phyloP scores from a whole-genome alignment of 2,329 filamentous ascomycete genomes.

The Drechslerella dactyloides region DNA sequence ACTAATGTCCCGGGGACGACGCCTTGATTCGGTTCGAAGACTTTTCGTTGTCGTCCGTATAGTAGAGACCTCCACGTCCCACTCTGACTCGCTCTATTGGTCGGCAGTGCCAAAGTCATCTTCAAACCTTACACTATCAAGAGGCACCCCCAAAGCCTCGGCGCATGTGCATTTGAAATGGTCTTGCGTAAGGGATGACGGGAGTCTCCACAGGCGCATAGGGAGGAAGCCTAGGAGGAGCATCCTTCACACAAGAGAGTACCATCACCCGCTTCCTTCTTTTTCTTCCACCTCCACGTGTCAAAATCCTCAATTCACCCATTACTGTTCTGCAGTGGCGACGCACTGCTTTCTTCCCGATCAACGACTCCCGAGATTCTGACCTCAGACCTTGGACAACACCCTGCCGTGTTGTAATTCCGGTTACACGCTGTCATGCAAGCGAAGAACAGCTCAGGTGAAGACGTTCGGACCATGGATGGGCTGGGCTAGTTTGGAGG shows the following conservation, averaged over 20 bases:
- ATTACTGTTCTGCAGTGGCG: neutral
- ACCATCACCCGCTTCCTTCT: neutral
- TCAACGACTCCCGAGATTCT: neutral
- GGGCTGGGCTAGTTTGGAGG: no score
- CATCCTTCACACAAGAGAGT: neutral
- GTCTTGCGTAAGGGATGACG: neutral
- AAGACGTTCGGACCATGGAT: neutral
- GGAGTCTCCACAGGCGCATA: neutral
- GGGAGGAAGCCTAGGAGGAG: neutral
- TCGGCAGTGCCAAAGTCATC: neutral
- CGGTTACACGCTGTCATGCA: neutral
- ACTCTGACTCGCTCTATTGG: neutral
- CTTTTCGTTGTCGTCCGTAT: conserved; percentile 15
- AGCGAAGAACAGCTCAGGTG: neutral
- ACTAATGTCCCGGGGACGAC: neutral
- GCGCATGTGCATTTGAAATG: neutral
- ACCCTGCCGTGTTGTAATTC: conserved; percentile 18
- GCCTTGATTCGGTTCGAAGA: conserved; percentile 13
- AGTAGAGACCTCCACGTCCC: conserved; percentile 2
- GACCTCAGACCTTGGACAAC: conserved; percentile 3
- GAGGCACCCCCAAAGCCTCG: conserved; percentile 1
- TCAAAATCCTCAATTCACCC: neutral
- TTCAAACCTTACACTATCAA: neutral
- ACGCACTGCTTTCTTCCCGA: neutral
- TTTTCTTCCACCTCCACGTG: neutral